A percentile compares a stretch with the other conserved stretches of the same genome.
phyloP scores from a whole-genome alignment of 352 stramenopile species.

The Globisporangium canariense region DNA sequence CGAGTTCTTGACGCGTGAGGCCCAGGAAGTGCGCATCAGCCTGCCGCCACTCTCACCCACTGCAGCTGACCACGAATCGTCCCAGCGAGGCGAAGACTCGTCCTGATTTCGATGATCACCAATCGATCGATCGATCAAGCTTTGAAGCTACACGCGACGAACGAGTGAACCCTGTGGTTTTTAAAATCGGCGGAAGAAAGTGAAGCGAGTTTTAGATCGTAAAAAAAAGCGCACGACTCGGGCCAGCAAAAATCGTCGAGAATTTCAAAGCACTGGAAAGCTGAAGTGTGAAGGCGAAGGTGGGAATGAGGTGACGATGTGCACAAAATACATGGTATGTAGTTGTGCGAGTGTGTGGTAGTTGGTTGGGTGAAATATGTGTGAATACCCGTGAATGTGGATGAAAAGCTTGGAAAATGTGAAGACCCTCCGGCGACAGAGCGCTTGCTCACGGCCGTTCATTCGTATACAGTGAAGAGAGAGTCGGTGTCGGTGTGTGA shows the following conservation, averaged over 20 bases:
- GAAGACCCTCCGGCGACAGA: not conserved
- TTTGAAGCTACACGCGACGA: not conserved
- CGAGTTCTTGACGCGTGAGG: slow-evolving; percentile 71
- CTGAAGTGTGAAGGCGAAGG: not conserved
- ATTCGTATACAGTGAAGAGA: slow-evolving; percentile 4
- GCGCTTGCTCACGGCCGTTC: not conserved
- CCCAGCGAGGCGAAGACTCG: slow-evolving; percentile 39
- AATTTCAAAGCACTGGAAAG: not conserved
- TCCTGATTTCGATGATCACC: slow-evolving; percentile 20
- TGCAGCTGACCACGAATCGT: slow-evolving; percentile 17
- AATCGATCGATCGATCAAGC: not conserved
- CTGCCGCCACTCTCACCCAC: slow-evolving; percentile 72
- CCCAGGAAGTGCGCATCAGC: slow-evolving; percentile 77
- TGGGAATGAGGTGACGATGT: not conserved
- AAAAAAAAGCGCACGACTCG: not conserved
- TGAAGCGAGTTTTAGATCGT: not conserved
- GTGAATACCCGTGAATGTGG: not conserved
- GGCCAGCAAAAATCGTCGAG: not conserved
- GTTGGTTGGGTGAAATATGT: not conserved
- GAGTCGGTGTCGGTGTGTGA: not conserved
- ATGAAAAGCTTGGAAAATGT: slow-evolving; percentile 4
- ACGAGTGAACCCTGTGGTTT: not conserved
- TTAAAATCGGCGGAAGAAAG: slow-evolving; percentile 2
- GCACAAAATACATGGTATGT: not conserved
- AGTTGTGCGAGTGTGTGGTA: not conserved